Evolutionary conservation across 305 asterid species (phyloP).

Genomic region (Fraxinus dipetala): DNA sequence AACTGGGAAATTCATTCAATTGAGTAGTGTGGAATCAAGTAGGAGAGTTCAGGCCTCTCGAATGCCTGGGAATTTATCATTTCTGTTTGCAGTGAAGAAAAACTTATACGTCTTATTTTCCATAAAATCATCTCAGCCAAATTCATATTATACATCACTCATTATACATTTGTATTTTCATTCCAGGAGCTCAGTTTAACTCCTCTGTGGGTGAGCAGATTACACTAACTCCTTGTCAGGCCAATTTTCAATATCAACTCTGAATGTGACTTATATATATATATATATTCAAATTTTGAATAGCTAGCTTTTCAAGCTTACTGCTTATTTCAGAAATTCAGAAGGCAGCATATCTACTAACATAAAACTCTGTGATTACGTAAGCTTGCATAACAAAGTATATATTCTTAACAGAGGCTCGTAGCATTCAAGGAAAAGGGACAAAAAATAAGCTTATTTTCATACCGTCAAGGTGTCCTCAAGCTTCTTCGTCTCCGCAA

Average conservation of each 20-base stretch:
- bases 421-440: slow-evolving; percentile 4
- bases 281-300: not conserved
- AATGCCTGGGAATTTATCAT: not conserved
- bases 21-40: not conserved
- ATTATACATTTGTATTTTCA: not conserved
- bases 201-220: not conserved
- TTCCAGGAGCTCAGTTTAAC: not conserved
- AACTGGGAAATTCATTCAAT: not conserved
- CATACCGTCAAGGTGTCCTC: slow-evolving; percentile 88
- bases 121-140: not conserved
- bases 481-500: slow-evolving; percentile 74
- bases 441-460: slow-evolving; percentile 2
- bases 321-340: not conserved
- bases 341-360: not conserved
- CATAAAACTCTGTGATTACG: not conserved
- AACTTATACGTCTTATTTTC: not conserved
- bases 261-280: not conserved
- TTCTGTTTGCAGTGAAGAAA: not conserved
- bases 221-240: not conserved
- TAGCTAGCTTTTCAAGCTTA: not conserved
- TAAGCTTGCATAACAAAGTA: not conserved
- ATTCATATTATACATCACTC: not conserved
- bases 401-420: not conserved
- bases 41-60: not conserved
- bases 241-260: not conserved